Evolutionary conservation across 2,329 filamentous ascomycete species (phyloP), one percentile per base, ranked within the genome.

Genomic region (Pyricularia sp.): DNA sequence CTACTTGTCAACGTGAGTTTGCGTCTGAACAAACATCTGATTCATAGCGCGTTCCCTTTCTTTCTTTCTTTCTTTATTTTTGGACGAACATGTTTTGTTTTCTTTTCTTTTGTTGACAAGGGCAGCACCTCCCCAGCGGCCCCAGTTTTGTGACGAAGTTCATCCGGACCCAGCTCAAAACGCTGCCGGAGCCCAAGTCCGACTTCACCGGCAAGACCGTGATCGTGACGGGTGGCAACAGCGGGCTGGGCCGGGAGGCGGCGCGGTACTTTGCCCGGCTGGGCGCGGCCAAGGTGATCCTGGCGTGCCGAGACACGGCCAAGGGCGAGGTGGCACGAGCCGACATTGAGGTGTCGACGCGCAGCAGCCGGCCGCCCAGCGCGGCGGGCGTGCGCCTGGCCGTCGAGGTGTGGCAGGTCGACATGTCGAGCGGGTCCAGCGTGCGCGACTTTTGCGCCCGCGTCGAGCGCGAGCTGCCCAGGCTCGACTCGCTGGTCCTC

Each of bases 361-460:
- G 33, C 8, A 19, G n/a, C 33, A 22, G 49, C 9, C 55, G 57
- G n/a, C 35, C 65, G 5, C 67, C 26, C 28, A 62, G 65, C 60
- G 66, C 26, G 28, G 66, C 31, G 53, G 71, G 65, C n/a, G 60
- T 22, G 28, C 28, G 22, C 60, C 33, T 40, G 10, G 70, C 65
- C 3, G 71, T 82, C 35, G 73, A 82, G 59, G 79, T 83, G 13
- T 84, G 81, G 81, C 64, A 73, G 12, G 68, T 85, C 4, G 82
- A 85, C 68, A 75, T 84, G 68, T 69, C 68, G 16, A 77, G 73
- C 22, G 81, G 80, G 68, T 75, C 76, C 3, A 80, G 76, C 35
- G 76, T 84, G 49, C 71, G 74, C 63, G 71, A 70, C 1, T 84
- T 86, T 66, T 70, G 68, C 61, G 24, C 49, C 8, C 69, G 72